Percentiles rank a stretch among this genome's conserved stretches.
Conservation (phyloP, 805 yeast species). For the Scheffersomyces coipomensis region DNA sequence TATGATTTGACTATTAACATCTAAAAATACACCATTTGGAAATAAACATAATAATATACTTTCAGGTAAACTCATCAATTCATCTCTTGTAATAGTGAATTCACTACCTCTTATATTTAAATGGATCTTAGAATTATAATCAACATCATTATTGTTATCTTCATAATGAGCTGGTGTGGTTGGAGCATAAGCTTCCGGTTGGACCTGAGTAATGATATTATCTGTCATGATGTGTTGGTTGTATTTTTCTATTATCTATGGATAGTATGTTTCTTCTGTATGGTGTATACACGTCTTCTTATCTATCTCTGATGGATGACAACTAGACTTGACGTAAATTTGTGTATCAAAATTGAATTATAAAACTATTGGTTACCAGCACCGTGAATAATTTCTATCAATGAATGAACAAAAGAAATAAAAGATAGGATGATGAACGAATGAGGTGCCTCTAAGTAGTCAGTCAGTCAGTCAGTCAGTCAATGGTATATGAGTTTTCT, state of each 20-base stretch:
- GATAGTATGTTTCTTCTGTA: background rate
- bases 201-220: conserved; percentile 71
- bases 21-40: conserved; percentile 87
- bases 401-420: too few relatives aligned
- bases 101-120: conserved; percentile 73
- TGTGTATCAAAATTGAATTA: too few relatives aligned
- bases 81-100: conserved; percentile 82
- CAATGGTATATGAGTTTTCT: too few relatives aligned
- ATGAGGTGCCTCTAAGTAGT: too few relatives aligned
- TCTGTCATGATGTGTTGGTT: conserved; percentile 32
- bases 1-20: conserved; percentile 72
- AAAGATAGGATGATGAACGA: too few relatives aligned
- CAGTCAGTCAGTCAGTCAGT: too few relatives aligned
- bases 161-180: conserved; percentile 12
- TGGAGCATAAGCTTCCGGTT: conserved; percentile 34
- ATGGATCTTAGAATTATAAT: conserved; percentile 65
- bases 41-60: conserved; percentile 80
- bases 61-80: conserved; percentile 89
- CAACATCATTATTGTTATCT: conserved; percentile 36
- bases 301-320: too few relatives aligned
- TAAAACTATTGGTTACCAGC: background rate
- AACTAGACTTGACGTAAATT: too few relatives aligned
- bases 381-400: too few relatives aligned
- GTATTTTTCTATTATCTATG: background rate
- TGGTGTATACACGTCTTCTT: background rate